These are phyloP conservation scores for Salix viminalis DNA, from an alignment of 345 rosid genomes.

Conservation along the genomic window DNA sequence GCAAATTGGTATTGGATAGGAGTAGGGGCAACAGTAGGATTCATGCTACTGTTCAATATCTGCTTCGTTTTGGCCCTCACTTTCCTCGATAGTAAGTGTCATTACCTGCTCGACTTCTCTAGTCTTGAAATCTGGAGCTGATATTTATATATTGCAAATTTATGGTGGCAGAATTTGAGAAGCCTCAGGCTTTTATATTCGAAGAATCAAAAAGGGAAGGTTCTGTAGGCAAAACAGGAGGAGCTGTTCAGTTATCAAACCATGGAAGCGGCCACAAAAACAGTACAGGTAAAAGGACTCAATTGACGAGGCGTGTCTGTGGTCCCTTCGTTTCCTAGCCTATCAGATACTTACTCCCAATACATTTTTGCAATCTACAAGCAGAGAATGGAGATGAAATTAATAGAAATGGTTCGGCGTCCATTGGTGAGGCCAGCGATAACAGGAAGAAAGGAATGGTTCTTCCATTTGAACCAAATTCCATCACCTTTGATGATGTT, in stretches of 20 bases:
- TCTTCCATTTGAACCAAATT: conserved; percentile 71
- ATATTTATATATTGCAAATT: background rate
- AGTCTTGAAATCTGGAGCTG: background rate
- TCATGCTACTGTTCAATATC: conserved; percentile 40
- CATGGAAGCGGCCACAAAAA: background rate
- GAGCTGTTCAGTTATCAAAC: conserved; percentile 14
- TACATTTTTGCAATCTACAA: background rate
- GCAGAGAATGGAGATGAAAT: conserved; percentile 2
- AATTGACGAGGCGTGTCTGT: background rate
- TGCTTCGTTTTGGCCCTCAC: conserved; percentile 41
- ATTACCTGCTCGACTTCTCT: too few species aligned
- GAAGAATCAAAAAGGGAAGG: conserved; percentile 18
- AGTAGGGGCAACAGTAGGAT: conserved; percentile 38
- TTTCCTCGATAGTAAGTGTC: conserved; percentile 47
- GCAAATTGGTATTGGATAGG: conserved; percentile 72
- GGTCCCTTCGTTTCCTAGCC: background rate
- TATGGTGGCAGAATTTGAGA: conserved; percentile 47
- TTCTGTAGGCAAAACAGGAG: background rate
- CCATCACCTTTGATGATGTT: conserved; percentile 52
- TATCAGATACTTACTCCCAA: background rate
- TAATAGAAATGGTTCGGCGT: background rate
- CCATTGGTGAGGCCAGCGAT: background rate
- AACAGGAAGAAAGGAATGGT: conserved; percentile 58
- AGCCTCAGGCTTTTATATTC: conserved; percentile 38
- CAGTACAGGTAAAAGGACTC: conserved; percentile 8